These are phyloP conservation scores for Cladosporium colombiae DNA, from an alignment of 2,329 filamentous ascomycete genomes.

Conservation along the genomic window DNA sequence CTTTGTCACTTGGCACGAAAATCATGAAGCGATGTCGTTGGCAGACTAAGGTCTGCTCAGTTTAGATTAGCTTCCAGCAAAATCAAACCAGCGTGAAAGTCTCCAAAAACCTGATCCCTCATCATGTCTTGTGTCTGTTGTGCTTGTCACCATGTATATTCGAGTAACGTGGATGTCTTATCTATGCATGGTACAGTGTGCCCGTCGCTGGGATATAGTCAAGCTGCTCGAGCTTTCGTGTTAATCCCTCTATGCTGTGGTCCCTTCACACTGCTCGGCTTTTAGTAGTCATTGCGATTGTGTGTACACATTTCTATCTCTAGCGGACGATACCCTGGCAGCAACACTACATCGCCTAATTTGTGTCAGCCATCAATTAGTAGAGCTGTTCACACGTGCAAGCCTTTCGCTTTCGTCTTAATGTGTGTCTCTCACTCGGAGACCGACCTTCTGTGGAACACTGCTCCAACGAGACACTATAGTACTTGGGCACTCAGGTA, in stretches of 20 bases:
- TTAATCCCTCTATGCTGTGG: no score
- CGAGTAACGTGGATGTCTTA: no score
- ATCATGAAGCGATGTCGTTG: slow-evolving; percentile 36
- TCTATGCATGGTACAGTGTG: neutral
- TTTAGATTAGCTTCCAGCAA: slow-evolving; percentile 29
- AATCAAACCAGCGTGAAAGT: slow-evolving; percentile 17
- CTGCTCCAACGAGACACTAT: neutral
- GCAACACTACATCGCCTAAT: neutral
- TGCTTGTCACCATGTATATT: no score
- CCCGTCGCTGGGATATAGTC: neutral
- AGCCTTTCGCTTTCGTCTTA: neutral
- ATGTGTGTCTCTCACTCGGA: neutral
- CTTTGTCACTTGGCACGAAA: slow-evolving; percentile 35
- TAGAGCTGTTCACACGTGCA: neutral
- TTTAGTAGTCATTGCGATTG: neutral
- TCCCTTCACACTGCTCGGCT: neutral
- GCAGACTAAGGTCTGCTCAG: slow-evolving; percentile 33
- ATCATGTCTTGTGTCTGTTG: neutral
- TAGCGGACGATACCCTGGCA: neutral
- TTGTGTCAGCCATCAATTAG: neutral
- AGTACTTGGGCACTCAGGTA: neutral
- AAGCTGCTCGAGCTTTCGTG: neutral
- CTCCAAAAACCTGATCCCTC: neutral
- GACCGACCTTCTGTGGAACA: neutral
- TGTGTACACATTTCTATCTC: neutral